Conservation (phyloP, 345 rosid species). For the Brassica incana region DNA sequence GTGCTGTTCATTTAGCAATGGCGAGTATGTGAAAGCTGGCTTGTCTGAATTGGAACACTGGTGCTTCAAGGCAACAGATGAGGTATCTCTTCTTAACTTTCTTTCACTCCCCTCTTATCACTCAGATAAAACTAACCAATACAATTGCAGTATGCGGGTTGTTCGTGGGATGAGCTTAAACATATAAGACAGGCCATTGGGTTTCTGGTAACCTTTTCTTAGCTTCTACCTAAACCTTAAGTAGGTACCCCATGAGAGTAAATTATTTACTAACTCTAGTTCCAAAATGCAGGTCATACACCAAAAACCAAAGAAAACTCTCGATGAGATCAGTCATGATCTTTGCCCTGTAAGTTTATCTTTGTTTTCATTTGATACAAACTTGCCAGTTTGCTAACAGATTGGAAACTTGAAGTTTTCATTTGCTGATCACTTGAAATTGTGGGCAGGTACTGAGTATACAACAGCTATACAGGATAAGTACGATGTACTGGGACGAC, state of each 20-base stretch:
- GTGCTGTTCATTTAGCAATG: constrained; percentile 91
- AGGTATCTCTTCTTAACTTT: constrained; percentile 24
- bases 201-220: constrained; percentile 6
- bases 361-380: background rate
- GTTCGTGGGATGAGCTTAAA: constrained; percentile 44
- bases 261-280: background rate
- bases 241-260: background rate
- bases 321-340: constrained; percentile 85
- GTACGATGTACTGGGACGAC: constrained; percentile 96
- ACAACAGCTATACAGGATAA: constrained; percentile 34
- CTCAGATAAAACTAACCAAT: background rate
- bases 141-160: constrained; percentile 58
- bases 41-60: constrained; percentile 85
- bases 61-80: constrained; percentile 89
- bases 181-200: constrained; percentile 33
- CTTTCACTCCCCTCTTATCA: background rate
- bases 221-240: background rate
- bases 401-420: background rate
- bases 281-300: constrained; percentile 64
- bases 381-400: too few species aligned
- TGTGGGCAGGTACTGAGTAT: constrained; percentile 27
- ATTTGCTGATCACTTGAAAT: background rate
- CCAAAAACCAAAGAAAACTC: constrained; percentile 81
- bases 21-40: constrained; percentile 90
- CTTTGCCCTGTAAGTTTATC: constrained; percentile 71